These are phyloP conservation scores for Bretziella fagacearum DNA, from an alignment of 2,329 filamentous ascomycete genomes.

Conservation along the genomic window DNA sequence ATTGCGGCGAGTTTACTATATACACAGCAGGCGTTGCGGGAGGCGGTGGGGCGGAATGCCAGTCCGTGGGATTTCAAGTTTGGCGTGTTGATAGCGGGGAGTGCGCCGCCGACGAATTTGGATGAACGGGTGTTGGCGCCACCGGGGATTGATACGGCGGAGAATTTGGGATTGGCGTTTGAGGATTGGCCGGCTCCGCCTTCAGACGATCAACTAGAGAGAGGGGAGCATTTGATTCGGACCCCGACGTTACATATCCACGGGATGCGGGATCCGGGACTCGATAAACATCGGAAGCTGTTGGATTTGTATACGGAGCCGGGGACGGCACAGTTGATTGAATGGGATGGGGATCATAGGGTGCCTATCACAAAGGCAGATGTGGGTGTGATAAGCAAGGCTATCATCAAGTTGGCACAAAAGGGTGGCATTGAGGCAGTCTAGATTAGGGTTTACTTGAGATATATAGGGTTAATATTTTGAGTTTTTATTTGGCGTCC, in stretches of 20 bases:
- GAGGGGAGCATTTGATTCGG: constrained; percentile 30
- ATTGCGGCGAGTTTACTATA: constrained; percentile 41
- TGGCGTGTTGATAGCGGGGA: constrained; percentile 43
- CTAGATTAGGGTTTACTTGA: background rate
- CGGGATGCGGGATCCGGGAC: constrained; percentile 40
- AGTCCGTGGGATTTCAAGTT: constrained; percentile 35
- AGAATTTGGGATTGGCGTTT: constrained; percentile 23
- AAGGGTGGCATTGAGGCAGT: constrained; percentile 6
- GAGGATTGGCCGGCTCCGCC: constrained; percentile 25
- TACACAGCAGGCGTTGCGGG: constrained; percentile 39
- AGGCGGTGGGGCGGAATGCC: constrained; percentile 21
- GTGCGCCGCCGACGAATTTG: constrained; percentile 40
- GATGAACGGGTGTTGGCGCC: constrained; percentile 21
- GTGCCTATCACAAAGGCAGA: constrained; percentile 52
- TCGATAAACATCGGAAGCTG: constrained; percentile 40
- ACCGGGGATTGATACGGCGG: constrained; percentile 17
- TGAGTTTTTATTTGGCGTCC: background rate
- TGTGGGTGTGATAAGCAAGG: constrained; percentile 38
- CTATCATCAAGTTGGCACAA: constrained; percentile 33
- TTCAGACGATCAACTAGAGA: constrained; percentile 6
- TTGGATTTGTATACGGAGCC: constrained; percentile 41
- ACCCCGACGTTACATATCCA: constrained; percentile 53
- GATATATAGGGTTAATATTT: background rate
- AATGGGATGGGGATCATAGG: constrained; percentile 59
- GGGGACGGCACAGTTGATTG: constrained; percentile 38